Base-by-base conservation (phyloP, 2,329 filamentous ascomycete genomes). In the Pseudogymnoascus sp. region DNA sequence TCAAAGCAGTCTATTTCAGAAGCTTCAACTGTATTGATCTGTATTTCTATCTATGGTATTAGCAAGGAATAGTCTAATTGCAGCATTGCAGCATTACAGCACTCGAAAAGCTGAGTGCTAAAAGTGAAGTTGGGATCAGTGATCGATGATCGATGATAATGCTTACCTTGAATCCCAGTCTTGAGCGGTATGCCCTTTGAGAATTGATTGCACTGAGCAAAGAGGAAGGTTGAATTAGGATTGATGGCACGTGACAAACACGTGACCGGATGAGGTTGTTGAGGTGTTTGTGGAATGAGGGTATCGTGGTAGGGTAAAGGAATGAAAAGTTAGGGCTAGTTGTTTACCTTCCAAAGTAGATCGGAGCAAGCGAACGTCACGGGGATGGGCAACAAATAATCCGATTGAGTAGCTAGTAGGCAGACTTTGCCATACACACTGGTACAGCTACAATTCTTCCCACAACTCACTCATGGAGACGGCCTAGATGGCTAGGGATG, bases 231-330 rank as follows among this genome's bases (percentile, higher is more conserved):
- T 19, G 50, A 56, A 56, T 13, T 15, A 13, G n/a, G 2, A 33
- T 19, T 56, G 29, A 56, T 56, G 50, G 29, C 50, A 56, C 50
- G 26, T 56, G 50, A 56, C 50, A 56, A 56, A 33, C 50, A 56
- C 50, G 50, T 56, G 50, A 33, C 29, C 10, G 1, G n/a, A 4
- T 56, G 29, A 56, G 9, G 29, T 56, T 56, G 29, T 56, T 10
- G 50, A 33, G 9, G 17, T 19, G 46, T 56, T 31, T 33, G 29
- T 56, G 50, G 50, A 56, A 13, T 56, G 50, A 56, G 6, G 50
- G 26, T 56, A 56, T 56, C 50, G 17, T 10, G 50, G 50, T 19
- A 33, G 50, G 50, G 50, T 9, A 33, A 56, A 56, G 5, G 2
- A 33, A 56, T 19, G 23, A 33, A 19, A 56, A n/a, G 50, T 21